Evolutionary conservation across 768 basidiomycete species (phyloP), one percentile per base, ranked within the genome.

Genomic region (Boletus sp.): DNA sequence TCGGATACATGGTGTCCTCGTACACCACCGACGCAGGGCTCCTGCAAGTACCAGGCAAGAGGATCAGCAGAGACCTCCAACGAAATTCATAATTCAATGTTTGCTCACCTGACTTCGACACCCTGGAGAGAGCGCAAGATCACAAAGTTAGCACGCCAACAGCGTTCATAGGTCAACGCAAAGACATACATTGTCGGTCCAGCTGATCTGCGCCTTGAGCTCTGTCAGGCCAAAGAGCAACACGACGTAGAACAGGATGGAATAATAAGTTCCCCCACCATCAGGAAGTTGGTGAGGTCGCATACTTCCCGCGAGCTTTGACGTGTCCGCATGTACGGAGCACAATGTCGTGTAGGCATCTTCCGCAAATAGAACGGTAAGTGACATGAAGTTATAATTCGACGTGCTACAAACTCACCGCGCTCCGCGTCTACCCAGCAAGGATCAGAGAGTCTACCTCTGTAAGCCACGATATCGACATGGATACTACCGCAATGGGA

Each of bases 181-280:
- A n/a, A 36, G 56, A 76, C 75, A 15, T 67, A 80, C 79, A 32
- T 74, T 17, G 24, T 61, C 54, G 7, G 66, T 65, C 80, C 81
- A 83, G 9, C 73, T 70, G n/a, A 83, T 74, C 50, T 80, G 77
- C 0, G 81, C 81, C 64, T 77, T 77, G 51, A 83, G 59, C 51
- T 83, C 83, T 11, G 80, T 83, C 33, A 79, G 61, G 1, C 81
- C 83, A 55, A 84, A 81, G 1, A 78, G 66, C 12, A 84, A 56
- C n/a, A 83, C 70, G 12, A 83, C 64, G 28, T 68, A 58, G n/a
- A 61, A 56, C 30, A 61, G 4, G 24, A 61, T 61, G 24, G 59
- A 48, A 44, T 61, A 61, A 4, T 62, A 61, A 20, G 59, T 56
- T 28, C 54, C 52, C 2, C 32, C 59, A 1, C 49, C 59, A 30